Evolutionary conservation across 2,329 filamentous ascomycete species (phyloP), one percentile per base, ranked within the genome.

Genomic region (Botrytis sinoallii): DNA sequence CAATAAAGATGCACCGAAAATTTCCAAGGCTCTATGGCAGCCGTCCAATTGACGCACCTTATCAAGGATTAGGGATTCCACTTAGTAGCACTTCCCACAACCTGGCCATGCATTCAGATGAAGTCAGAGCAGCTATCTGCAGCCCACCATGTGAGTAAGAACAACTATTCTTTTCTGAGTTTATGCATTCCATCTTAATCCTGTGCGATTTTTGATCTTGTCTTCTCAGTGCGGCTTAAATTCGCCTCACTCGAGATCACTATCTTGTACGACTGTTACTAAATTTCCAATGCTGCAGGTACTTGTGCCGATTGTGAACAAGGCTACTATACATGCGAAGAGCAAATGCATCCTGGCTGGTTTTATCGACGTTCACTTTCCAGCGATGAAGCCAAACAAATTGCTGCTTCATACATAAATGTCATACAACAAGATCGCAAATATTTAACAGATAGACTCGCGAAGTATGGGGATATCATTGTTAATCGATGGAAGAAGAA

Each of bases 401-500:
- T 35, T 29, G 20, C 25, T 32, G 25, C 35, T 4, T n/a, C 12
- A 5, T 16, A 73, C 29, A 8, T 64, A 4, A n/a, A 52, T 10
- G 4, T 18, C 3, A 67, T 59, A 10, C 25, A 73, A 32, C n/a
- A 55, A 44, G 44, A 70, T 40, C 12, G 66, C n/a, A 29, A 55
- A 1, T 73, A 73, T n/a, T n/a, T 73, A 7, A 9, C 35, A 32
- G 14, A 73, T 22, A 57, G 20, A 59, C 57, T 70, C 32, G 22
- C 38, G 0, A 70, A 59, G 0, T 59, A 64, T 35, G 66, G 65
- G 32, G 66, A 74, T 42, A 72, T 68, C 1, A 38, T 74, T 6
- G 1, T 72, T n/a, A 46, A 29, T 18, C 38, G 61, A 20, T 74
- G 73, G 73, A 66, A 71, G 18, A 63, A 68, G 16, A 71, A 67